Conservation (phyloP, 108 stramenopile genomes). For the Seminavis robusta region DNA sequence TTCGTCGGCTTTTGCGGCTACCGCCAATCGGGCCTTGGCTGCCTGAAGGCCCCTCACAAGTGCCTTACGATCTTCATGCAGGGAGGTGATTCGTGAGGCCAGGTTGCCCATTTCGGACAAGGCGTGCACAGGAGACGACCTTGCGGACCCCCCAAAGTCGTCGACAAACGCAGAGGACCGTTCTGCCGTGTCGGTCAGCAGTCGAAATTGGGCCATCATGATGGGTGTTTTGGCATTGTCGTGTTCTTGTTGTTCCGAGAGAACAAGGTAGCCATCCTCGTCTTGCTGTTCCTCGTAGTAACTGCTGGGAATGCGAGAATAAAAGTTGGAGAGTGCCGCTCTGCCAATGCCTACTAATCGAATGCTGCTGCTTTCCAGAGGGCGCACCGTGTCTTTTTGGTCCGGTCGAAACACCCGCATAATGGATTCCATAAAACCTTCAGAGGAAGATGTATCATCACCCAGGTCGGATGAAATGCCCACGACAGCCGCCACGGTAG, state of each 20-base stretch:
- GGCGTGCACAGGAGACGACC: slow-evolving; percentile 49
- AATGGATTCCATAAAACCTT: slow-evolving; percentile 29
- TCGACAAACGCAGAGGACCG: slow-evolving; percentile 1
- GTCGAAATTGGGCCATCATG: slow-evolving; percentile 54
- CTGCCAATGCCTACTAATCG: slow-evolving; percentile 62
- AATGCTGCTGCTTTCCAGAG: slow-evolving; percentile 5
- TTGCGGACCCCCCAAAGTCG: background rate
- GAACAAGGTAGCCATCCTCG: slow-evolving; percentile 23
- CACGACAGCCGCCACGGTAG: slow-evolving; percentile 62
- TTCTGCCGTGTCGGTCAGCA: slow-evolving; percentile 32
- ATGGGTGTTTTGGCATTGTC: slow-evolving; percentile 25
- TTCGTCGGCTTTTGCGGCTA: slow-evolving; percentile 16
- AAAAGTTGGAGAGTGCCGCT: slow-evolving; percentile 41
- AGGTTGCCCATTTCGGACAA: slow-evolving; percentile 36
- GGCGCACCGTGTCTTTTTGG: slow-evolving; percentile 3
- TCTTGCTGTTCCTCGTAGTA: slow-evolving; percentile 3
- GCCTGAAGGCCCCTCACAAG: slow-evolving; percentile 39
- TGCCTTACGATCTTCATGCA: slow-evolving; percentile 56
- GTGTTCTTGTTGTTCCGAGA: slow-evolving; percentile 6
- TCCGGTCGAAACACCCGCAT: background rate
- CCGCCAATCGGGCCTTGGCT: slow-evolving; percentile 35
- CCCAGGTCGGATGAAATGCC: slow-evolving; percentile 16
- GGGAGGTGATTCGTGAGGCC: slow-evolving; percentile 37
- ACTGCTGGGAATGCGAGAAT: slow-evolving; percentile 15
- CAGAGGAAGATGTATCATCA: slow-evolving; percentile 9